Percentiles rank a stretch among this genome's conserved stretches.
These are phyloP conservation scores for Cardiospermum halicacabum DNA, from an alignment of 345 rosid species.

Conservation along the genomic window DNA sequence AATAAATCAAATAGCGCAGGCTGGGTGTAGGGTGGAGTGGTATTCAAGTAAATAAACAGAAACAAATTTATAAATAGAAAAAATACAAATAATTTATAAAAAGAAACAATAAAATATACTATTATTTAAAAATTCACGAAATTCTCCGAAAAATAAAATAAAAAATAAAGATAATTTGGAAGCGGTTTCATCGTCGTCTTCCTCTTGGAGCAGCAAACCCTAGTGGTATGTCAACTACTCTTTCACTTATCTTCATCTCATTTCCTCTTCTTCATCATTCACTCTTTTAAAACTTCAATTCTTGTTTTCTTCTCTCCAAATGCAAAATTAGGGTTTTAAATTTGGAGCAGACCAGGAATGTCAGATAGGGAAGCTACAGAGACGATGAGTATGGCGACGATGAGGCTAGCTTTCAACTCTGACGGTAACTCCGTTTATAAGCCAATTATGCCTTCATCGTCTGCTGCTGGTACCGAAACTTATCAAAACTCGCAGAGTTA, in stretches of 20 bases:
- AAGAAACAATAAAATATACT: not conserved
- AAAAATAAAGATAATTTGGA: not conserved
- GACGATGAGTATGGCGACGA: conserved; percentile 9
- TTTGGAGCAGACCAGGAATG: not conserved
- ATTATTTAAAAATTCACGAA: not conserved
- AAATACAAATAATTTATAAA: not conserved
- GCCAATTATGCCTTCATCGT: conserved; percentile 13
- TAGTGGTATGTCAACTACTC: not conserved
- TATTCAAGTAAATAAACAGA: too few relatives aligned
- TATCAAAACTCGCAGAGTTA: not conserved
- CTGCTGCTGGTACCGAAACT: not conserved
- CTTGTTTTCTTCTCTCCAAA: not conserved
- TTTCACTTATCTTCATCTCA: not conserved
- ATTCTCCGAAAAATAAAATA: conserved; percentile 1
- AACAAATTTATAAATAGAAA: not conserved
- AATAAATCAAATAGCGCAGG: too few relatives aligned
- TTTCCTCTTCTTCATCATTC: not conserved
- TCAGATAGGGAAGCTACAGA: conserved; percentile 6
- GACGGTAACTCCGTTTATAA: conserved; percentile 17
- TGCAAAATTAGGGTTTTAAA: conserved; percentile 15
- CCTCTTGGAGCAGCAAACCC: conserved; percentile 8
- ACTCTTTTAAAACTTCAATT: not conserved
- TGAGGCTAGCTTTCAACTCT: conserved; percentile 14
- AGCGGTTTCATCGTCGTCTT: conserved; percentile 14
- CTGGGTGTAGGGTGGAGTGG: not conserved